phyloP scores from a whole-genome alignment of 352 stramenopile genomes.

The Globisporangium heterothallicum region DNA sequence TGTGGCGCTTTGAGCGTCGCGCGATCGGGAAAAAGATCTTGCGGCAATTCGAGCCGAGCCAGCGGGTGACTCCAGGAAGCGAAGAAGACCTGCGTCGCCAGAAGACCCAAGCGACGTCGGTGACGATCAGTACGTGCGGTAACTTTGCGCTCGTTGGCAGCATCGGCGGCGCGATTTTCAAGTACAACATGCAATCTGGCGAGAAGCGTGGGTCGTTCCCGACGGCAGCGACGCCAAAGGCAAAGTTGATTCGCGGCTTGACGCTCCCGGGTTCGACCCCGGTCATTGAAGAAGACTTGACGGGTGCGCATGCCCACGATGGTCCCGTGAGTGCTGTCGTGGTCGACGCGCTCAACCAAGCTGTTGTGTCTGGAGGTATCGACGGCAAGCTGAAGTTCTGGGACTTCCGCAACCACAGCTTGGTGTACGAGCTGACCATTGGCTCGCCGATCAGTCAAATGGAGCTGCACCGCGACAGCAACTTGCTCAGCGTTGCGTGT shows the following conservation, averaged over 20 bases:
- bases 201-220: slow-evolving; percentile 89
- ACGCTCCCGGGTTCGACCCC: slow-evolving; percentile 45
- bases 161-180: slow-evolving; percentile 88
- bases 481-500: slow-evolving; percentile 82
- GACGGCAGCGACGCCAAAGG: slow-evolving; percentile 60
- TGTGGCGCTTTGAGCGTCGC: slow-evolving; percentile 91
- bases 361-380: slow-evolving; percentile 77
- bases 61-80: slow-evolving; percentile 51
- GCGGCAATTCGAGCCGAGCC: slow-evolving; percentile 77
- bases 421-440: slow-evolving; percentile 66
- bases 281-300: slow-evolving; percentile 30
- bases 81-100: slow-evolving; percentile 57
- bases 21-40: slow-evolving; percentile 93
- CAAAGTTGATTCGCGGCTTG: slow-evolving; percentile 59
- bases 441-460: slow-evolving; percentile 75
- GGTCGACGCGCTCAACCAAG: slow-evolving; percentile 83
- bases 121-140: slow-evolving; percentile 88
- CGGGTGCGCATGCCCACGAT: slow-evolving; percentile 40
- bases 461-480: slow-evolving; percentile 81
- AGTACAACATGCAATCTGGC: slow-evolving; percentile 96
- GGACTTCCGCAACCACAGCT: slow-evolving; percentile 77
- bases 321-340: slow-evolving; percentile 82
- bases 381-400: slow-evolving; percentile 90
- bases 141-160: slow-evolving; percentile 94
- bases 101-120: slow-evolving; percentile 61